Conservation (phyloP, 495 filamentous ascomycete genomes). For the Aspergillus indologenus region DNA sequence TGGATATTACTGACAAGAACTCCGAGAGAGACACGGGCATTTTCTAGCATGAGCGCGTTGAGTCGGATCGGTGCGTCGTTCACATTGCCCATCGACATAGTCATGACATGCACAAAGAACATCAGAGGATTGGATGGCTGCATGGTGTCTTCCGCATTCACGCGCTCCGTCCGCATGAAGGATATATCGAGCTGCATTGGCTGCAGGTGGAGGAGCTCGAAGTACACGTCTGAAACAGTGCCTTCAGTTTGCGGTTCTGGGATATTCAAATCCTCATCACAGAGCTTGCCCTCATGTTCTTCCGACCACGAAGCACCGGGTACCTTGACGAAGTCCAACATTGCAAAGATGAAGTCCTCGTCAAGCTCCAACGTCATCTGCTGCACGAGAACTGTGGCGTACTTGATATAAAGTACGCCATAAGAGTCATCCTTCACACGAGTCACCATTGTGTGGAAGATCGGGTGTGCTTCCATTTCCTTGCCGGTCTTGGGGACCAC, state of each 20-base stretch:
- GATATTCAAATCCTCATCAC: constrained; percentile 84
- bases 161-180: constrained; percentile 91
- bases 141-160: constrained; percentile 88
- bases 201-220: constrained; percentile 93
- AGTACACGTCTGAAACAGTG: constrained; percentile 88
- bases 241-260: constrained; percentile 86
- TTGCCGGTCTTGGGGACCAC: constrained; percentile 98
- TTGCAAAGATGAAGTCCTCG: constrained; percentile 94
- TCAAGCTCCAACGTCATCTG: constrained; percentile 98
- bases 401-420: constrained; percentile 97
- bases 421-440: constrained; percentile 98
- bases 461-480: constrained; percentile 95
- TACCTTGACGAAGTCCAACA: constrained; percentile 92
- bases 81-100: constrained; percentile 98
- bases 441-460: constrained; percentile 85
- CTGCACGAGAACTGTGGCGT: constrained; percentile 87
- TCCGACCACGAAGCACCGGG: constrained; percentile 91
- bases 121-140: constrained; percentile 89
- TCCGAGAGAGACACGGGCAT: constrained; percentile 84
- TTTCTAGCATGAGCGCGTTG: constrained; percentile 92
- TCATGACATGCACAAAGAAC: constrained; percentile 97
- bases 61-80: constrained; percentile 93
- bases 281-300: constrained; percentile 75
- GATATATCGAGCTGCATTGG: constrained; percentile 97
- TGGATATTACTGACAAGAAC: constrained; percentile 80